phyloP scores from a whole-genome alignment of 1,139 yeast species.

The Protomyces lactucae-debilis region DNA sequence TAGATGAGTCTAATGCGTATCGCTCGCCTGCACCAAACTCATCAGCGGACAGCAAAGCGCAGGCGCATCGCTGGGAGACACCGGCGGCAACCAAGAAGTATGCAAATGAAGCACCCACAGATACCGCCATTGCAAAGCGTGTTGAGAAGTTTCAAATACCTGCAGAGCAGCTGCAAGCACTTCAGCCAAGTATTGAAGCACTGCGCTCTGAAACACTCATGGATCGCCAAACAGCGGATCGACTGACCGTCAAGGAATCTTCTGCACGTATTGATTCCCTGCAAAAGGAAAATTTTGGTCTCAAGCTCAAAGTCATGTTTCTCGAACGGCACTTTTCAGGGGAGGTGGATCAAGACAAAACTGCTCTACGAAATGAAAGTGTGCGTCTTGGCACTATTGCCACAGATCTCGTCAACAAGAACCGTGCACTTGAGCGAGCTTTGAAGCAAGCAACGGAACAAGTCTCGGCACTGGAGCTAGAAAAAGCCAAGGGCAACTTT shows the following conservation, averaged over 20 bases:
- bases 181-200: conserved; percentile 17
- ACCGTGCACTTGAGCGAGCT: background rate
- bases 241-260: conserved; percentile 12
- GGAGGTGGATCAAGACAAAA: conserved; percentile 20
- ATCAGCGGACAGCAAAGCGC: background rate
- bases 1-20: background rate
- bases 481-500: background rate
- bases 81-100: conserved; percentile 23
- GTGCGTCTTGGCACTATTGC: conserved; percentile 18
- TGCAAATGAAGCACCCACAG: conserved; percentile 6
- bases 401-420: conserved; percentile 4
- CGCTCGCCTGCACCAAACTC: background rate
- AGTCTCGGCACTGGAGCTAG: background rate
- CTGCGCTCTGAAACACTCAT: background rate
- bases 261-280: conserved; percentile 23
- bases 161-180: conserved; percentile 20
- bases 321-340: conserved; percentile 19
- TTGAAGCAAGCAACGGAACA: background rate
- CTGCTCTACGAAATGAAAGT: conserved; percentile 17
- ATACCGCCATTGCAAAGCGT: conserved; percentile 13
- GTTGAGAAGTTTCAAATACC: conserved; percentile 26
- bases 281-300: conserved; percentile 20
- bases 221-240: conserved; percentile 3
- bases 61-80: conserved; percentile 14
- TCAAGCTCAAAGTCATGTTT: conserved; percentile 22